Base-by-base conservation (phyloP, 2,329 filamentous ascomycete species). In the Cyphellophora europaea region DNA sequence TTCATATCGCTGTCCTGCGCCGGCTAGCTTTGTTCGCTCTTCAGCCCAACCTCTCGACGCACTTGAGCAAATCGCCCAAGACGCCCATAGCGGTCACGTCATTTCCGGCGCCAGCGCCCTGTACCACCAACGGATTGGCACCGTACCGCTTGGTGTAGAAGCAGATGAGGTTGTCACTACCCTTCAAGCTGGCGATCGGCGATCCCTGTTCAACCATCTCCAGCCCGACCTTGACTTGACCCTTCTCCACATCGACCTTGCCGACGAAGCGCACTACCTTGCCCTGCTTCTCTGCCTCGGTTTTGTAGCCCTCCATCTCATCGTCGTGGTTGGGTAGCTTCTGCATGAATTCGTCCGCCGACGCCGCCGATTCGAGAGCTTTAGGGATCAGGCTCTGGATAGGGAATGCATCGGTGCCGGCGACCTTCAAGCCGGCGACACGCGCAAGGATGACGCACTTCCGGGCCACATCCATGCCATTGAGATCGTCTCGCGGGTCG, bases 11-110 rank as follows among this genome's bases (percentile, higher is more conserved):
- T n/a, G n/a, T n/a, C n/a, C n/a, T n/a, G n/a, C n/a, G n/a, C n/a
- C 13, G 15, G 5, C 11, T 18, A 13, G 36, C 37, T 27, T 19
- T 37, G 35, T 46, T 46, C 63, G n/a, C n/a, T n/a, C n/a, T n/a
- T n/a, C n/a, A 74, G 40, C 67, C 67, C 53, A 93, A 69, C 55
- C 86, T 69, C 49, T 81, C 71, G 41, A 95, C 54, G 23, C 93
- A 84, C 70, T 94, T 95, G 58, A 96, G 71, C 52, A 98, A 63
- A 65, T 98, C 91, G 31, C 77, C 78, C n/a, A 86, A 87, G 30
- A 98, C 89, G 41, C 91, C 91, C 89, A 96, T 96, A 17, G 91
- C 91, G 19, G 91, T 98, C 35, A 96, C 87, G 29, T 95, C 88
- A 45, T 84, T 88, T 50, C 91, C 91, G 16, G 91, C 91, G 42